Evolutionary conservation across 2,329 filamentous ascomycete genomes (phyloP).

Genomic region (Cladosporium halotolerans): DNA sequence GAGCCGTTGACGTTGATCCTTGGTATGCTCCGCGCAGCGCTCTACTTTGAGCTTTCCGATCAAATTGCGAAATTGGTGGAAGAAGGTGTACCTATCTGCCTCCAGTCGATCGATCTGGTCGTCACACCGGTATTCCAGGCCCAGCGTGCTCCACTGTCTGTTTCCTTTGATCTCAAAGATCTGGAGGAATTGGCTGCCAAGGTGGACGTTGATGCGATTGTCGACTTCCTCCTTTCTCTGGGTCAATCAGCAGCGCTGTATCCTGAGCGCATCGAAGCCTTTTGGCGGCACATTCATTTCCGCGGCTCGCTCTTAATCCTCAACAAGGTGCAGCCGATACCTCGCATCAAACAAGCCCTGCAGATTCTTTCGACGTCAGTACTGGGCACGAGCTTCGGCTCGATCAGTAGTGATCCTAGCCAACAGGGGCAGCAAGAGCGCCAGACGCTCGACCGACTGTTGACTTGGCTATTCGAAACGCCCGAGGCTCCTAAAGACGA

Average conservation of each 20-base stretch:
- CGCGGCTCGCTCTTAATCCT: constrained; percentile 63
- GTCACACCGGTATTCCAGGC: constrained; percentile 42
- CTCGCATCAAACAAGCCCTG: constrained; percentile 59
- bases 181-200: constrained; percentile 48
- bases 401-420: constrained; percentile 48
- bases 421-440: constrained; percentile 33
- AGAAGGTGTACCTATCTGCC: constrained; percentile 44
- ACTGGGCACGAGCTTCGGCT: constrained; percentile 58
- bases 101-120: constrained; percentile 48
- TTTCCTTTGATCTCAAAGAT: constrained; percentile 18
- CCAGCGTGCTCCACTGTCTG: constrained; percentile 24
- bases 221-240: constrained; percentile 60
- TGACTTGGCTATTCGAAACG: constrained; percentile 54
- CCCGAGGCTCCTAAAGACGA: constrained; percentile 39
- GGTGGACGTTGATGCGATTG: constrained; percentile 57
- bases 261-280: constrained; percentile 37
- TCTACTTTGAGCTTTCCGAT: constrained; percentile 55
- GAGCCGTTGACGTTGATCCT: constrained; percentile 60
- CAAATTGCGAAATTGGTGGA: constrained; percentile 56
- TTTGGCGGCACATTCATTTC: constrained; percentile 63
- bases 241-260: constrained; percentile 31
- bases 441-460: constrained; percentile 56
- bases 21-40: constrained; percentile 57
- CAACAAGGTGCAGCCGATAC: constrained; percentile 57
- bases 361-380: constrained; percentile 62